These are phyloP conservation scores for Penicillium vulpinum DNA, from an alignment of 2,329 filamentous ascomycete species.

Conservation along the genomic window DNA sequence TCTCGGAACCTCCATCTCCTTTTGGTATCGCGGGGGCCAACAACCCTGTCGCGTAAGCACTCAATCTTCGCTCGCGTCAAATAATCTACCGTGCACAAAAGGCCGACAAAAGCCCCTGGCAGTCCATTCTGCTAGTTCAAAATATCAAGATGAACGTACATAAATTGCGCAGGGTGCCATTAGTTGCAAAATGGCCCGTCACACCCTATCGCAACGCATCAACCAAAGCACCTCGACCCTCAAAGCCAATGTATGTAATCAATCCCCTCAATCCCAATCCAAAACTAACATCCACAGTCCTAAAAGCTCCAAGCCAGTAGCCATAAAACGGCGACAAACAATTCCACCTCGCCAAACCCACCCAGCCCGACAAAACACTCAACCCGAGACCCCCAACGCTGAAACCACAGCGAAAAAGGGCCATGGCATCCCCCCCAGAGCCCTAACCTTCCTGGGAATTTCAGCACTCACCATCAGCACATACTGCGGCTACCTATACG, in stretches of 20 bases:
- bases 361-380: background rate
- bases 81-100: background rate
- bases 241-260: slow-evolving; percentile 23
- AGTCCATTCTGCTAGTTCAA: background rate
- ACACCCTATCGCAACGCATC: slow-evolving; percentile 17
- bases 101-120: background rate
- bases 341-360: background rate
- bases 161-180: slow-evolving; percentile 21
- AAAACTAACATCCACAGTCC: slow-evolving; percentile 9
- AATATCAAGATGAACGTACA: slow-evolving; percentile 29
- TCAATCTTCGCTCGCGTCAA: background rate
- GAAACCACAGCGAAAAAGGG: slow-evolving; percentile 1
- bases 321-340: background rate
- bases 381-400: slow-evolving; percentile 7
- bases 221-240: slow-evolving; percentile 18
- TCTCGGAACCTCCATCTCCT: background rate
- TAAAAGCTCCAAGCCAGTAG: slow-evolving; percentile 6
- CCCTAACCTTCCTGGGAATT: slow-evolving; percentile 41
- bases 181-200: slow-evolving; percentile 21
- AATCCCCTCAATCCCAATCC: background rate
- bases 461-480: slow-evolving; percentile 43
- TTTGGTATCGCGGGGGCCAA: background rate
- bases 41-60: slow-evolving; percentile 4
- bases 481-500: slow-evolving; percentile 48
- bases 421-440: slow-evolving; percentile 31